phyloP scores from a whole-genome alignment of 805 yeast genomes.

The Ogataea haglerorum region DNA sequence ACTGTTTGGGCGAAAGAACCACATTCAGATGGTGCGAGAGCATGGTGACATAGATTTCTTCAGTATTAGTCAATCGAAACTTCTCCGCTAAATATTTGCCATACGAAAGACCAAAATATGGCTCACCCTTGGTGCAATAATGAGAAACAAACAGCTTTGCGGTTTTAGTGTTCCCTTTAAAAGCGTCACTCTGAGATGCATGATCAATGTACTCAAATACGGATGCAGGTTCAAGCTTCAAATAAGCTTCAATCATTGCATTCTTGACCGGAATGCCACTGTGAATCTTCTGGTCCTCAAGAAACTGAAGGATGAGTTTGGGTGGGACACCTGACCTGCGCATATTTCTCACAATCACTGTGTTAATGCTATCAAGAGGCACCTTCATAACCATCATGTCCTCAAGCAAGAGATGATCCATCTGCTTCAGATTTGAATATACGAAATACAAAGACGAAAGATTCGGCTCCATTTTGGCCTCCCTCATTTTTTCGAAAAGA shows the following conservation, averaged over 20 bases:
- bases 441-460: slow-evolving; percentile 12
- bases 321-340: slow-evolving; percentile 4
- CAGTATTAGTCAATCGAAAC: slow-evolving; percentile 2
- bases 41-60: slow-evolving; percentile 4
- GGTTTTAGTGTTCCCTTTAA: slow-evolving; percentile 9
- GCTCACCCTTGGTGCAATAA: slow-evolving; percentile 3
- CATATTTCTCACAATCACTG: slow-evolving; percentile 10
- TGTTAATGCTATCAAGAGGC: slow-evolving; percentile 7
- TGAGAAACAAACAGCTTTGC: slow-evolving; percentile 8
- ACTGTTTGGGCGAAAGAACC: background rate
- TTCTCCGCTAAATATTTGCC: slow-evolving; percentile 4
- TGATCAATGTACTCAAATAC: slow-evolving; percentile 9
- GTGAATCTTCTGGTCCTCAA: slow-evolving; percentile 6
- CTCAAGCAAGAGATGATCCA: slow-evolving; percentile 6
- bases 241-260: slow-evolving; percentile 7
- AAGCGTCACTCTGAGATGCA: background rate
- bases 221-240: slow-evolving; percentile 2
- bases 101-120: slow-evolving; percentile 11
- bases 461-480: slow-evolving; percentile 2
- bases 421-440: slow-evolving; percentile 7
- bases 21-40: slow-evolving; percentile 1
- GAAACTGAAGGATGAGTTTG: slow-evolving; percentile 6
- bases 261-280: slow-evolving; percentile 7
- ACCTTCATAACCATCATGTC: slow-evolving; percentile 2
- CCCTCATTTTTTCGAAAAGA: slow-evolving; percentile 9